phyloP scores from a whole-genome alignment of 169 alveolate species.

The Cryptosporidium ubiquitum region DNA sequence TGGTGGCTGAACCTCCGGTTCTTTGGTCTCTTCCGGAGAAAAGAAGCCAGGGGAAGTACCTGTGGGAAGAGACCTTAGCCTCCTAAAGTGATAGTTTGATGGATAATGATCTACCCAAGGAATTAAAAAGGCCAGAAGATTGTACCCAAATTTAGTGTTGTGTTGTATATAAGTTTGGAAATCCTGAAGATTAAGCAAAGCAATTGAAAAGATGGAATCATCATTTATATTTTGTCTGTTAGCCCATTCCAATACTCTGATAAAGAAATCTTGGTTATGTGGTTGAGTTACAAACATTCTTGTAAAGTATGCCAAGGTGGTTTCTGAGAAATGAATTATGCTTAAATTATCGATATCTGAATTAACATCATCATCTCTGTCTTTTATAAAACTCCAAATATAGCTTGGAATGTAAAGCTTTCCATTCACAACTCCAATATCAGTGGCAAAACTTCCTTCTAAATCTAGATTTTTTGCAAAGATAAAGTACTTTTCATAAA shows the following conservation, averaged over 20 bases:
- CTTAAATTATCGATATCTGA: neutral
- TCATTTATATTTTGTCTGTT: neutral
- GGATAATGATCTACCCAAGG: slow-evolving; percentile 59
- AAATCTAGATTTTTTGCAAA: slow-evolving; percentile 1
- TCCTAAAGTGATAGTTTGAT: slow-evolving; percentile 29
- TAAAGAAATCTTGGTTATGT: neutral
- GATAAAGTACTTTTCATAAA: slow-evolving; percentile 40
- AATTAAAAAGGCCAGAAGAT: neutral
- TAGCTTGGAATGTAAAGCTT: neutral
- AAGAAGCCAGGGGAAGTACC: slow-evolving; percentile 1
- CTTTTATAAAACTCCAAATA: slow-evolving; percentile 9
- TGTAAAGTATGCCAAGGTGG: slow-evolving; percentile 3
- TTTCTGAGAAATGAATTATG: slow-evolving; percentile 9
- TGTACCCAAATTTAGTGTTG: neutral
- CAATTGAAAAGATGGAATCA: neutral
- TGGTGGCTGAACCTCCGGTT: neutral
- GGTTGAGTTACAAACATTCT: slow-evolving; percentile 1
- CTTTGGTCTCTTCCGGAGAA: too few species aligned
- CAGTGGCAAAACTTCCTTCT: neutral
- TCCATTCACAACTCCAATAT: neutral
- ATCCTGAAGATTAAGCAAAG: neutral
- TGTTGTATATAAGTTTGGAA: neutral
- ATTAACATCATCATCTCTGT: neutral
- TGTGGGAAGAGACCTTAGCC: slow-evolving; percentile 15
- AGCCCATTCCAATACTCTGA: slow-evolving; percentile 5